Conservation (phyloP, 2,329 filamentous ascomycete species). For the Ilyonectria sp. region DNA sequence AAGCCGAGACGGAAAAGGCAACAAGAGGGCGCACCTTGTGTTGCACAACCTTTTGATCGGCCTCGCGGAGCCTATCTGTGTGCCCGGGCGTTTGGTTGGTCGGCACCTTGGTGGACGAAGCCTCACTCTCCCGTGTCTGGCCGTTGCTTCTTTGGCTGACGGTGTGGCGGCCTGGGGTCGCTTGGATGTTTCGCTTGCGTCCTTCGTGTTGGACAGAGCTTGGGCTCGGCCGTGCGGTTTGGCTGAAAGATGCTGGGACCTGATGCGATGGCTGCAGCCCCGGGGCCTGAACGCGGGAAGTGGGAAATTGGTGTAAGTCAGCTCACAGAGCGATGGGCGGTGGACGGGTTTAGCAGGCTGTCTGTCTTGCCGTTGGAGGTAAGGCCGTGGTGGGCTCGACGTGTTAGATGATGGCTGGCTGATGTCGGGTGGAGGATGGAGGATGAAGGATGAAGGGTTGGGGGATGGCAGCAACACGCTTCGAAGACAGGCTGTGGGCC, state of each 20-base stretch:
- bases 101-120: constrained; percentile 11
- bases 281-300: constrained; percentile 18
- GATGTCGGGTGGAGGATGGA: neutral
- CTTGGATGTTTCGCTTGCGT: constrained; percentile 21
- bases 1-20: constrained; percentile 13
- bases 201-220: constrained; percentile 23
- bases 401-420: constrained; percentile 3
- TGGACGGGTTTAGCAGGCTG: constrained; percentile 7
- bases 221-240: constrained; percentile 28
- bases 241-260: constrained; percentile 24
- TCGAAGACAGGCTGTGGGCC: constrained; percentile 1
- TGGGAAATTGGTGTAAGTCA: constrained; percentile 35
- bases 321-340: constrained; percentile 13
- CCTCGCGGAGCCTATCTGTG: constrained; percentile 2
- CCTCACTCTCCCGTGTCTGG: constrained; percentile 7
- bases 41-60: constrained; percentile 8
- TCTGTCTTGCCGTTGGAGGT: constrained; percentile 5
- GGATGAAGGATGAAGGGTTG: neutral
- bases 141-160: constrained; percentile 11
- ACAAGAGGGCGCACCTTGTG: constrained; percentile 2
- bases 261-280: constrained; percentile 27
- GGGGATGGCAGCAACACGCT: neutral
- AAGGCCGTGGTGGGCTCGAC: neutral
- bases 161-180: constrained; percentile 3
- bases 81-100: neutral